phyloP scores from a whole-genome alignment of 192 early-diverging fungal species.

The Linnemannia hyalina region DNA sequence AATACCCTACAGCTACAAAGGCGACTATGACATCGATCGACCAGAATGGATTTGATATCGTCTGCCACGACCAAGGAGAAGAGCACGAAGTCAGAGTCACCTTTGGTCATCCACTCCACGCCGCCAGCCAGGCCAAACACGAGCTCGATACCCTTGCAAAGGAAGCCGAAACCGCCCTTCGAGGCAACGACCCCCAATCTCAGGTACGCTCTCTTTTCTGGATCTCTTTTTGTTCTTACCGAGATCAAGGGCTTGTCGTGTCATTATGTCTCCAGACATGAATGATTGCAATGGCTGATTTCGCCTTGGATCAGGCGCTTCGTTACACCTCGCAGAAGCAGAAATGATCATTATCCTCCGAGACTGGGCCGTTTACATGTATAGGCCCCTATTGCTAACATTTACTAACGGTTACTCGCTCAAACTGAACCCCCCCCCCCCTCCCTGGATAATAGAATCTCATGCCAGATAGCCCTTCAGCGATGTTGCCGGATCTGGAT shows the following conservation, averaged over 20 bases:
- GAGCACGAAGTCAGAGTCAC: constrained; percentile 45
- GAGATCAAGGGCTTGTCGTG: no score
- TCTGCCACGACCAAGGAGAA: constrained; percentile 17
- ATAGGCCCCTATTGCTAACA: no score
- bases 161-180: constrained; percentile 37
- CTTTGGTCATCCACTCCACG: constrained; percentile 34
- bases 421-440: not conserved
- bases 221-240: not conserved
- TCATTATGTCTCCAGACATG: no score
- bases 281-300: no score
- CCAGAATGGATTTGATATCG: constrained; percentile 37
- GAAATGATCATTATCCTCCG: no score
- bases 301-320: no score
- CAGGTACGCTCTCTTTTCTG: constrained; percentile 20
- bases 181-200: constrained; percentile 11
- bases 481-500: constrained; percentile 5
- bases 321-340: no score
- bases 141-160: constrained; percentile 30
- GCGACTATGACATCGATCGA: constrained; percentile 33
- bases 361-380: no score
- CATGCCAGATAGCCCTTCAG: constrained; percentile 45
- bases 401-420: not conserved
- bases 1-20: constrained; percentile 17
- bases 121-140: constrained; percentile 44
- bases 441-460: not conserved